These are phyloP conservation scores for Fusarium secorum DNA, from an alignment of 2,329 filamentous ascomycete species.

Conservation along the genomic window DNA sequence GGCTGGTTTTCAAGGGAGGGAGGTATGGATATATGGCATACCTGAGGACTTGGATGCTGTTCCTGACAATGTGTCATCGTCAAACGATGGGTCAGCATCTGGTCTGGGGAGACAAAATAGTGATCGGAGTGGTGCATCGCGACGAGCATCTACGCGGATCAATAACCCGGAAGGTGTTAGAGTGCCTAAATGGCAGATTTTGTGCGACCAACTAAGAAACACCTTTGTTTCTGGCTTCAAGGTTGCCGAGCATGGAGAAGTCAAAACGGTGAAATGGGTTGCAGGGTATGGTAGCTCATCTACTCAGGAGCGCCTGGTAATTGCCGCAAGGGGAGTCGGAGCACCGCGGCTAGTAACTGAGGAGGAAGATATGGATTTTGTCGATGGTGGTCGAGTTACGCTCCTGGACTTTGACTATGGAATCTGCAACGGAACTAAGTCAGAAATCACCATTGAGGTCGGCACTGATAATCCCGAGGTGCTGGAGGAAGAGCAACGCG, in stretches of 20 bases:
- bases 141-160: conserved; percentile 44
- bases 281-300: conserved; percentile 59
- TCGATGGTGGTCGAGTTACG: conserved; percentile 79
- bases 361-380: conserved; percentile 75
- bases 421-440: conserved; percentile 60
- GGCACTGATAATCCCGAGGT: conserved; percentile 74
- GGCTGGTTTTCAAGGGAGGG: conserved; percentile 74
- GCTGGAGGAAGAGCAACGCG: conserved; percentile 75
- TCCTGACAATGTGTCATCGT: conserved; percentile 51
- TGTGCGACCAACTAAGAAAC: conserved; percentile 74
- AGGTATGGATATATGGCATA: conserved; percentile 82
- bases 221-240: conserved; percentile 73
- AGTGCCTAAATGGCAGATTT: conserved; percentile 72
- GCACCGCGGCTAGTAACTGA: conserved; percentile 66
- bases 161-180: conserved; percentile 45
- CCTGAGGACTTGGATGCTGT: conserved; percentile 75
- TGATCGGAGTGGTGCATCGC: conserved; percentile 41
- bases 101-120: conserved; percentile 45
- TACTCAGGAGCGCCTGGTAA: conserved; percentile 67
- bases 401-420: conserved; percentile 78
- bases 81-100: conserved; percentile 35
- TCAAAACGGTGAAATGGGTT: conserved; percentile 77
- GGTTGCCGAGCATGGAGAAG: conserved; percentile 69
- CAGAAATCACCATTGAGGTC: conserved; percentile 74
- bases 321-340: conserved; percentile 75